A percentile compares a stretch with the other conserved stretches of the same genome.
phyloP scores from a whole-genome alignment of 2,329 filamentous ascomycete species.

The Xenoacremonium recifei region DNA sequence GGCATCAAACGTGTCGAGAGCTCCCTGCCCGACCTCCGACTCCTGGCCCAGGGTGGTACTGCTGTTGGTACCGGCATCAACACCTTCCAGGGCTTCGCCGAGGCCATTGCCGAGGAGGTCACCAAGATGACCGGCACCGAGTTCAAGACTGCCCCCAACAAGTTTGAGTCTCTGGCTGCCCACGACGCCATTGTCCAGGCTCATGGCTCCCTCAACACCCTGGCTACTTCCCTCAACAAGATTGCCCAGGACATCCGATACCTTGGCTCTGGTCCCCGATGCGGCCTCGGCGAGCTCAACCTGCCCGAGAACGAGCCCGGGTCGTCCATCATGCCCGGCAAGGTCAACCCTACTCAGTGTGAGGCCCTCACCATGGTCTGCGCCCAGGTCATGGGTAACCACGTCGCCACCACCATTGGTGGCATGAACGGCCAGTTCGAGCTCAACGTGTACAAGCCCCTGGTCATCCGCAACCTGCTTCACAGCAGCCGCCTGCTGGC shows the following conservation, averaged over 20 bases:
- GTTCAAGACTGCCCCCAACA: constrained; percentile 97
- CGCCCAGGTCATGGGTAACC: constrained; percentile 96
- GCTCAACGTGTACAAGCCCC: constrained; percentile 97
- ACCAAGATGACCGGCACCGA: constrained; percentile 87
- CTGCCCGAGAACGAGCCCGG: constrained; percentile 98
- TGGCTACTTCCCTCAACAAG: constrained; percentile 90
- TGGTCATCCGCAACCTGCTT: constrained; percentile 91
- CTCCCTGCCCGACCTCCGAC: constrained; percentile 77
- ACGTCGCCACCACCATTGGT: constrained; percentile 87
- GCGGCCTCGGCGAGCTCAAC: constrained; percentile 88
- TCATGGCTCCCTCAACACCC: constrained; percentile 88
- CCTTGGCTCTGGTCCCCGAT: constrained; percentile 92
- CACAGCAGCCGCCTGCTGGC: constrained; percentile 86
- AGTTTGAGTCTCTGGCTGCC: constrained; percentile 94
- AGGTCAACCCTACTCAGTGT: constrained; percentile 98
- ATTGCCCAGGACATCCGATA: constrained; percentile 98
- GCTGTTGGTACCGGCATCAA: constrained; percentile 97
- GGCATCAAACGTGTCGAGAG: constrained; percentile 85
- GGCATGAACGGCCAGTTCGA: constrained; percentile 99
- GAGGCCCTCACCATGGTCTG: constrained; percentile 98
- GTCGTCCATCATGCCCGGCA: constrained; percentile 98
- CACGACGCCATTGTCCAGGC: constrained; percentile 97
- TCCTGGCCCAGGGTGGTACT: constrained; percentile 92
- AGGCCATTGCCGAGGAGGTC: constrained; percentile 88
- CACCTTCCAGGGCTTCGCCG: constrained; percentile 94